phyloP scores from a whole-genome alignment of 495 filamentous ascomycete species.

The Daldinia childiae region DNA sequence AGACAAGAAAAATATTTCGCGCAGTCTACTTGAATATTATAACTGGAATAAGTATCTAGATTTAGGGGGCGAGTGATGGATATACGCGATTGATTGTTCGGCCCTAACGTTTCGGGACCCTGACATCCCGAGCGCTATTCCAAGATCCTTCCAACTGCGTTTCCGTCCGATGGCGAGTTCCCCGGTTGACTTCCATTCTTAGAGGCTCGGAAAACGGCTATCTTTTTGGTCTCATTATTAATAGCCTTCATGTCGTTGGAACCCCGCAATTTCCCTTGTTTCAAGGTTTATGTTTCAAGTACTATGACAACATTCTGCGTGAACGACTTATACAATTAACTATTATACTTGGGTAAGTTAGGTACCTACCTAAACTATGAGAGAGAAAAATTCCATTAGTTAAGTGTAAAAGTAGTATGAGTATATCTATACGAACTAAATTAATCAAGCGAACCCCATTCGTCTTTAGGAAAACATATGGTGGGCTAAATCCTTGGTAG shows the following conservation, averaged over 20 bases:
- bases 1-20: not conserved
- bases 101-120: slow-evolving; percentile 39
- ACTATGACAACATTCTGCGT: not conserved
- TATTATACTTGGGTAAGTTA: too few relatives aligned
- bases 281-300: slow-evolving; percentile 31
- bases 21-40: not conserved
- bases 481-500: not conserved
- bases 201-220: not conserved
- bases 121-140: slow-evolving; percentile 38
- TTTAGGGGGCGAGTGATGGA: slow-evolving; percentile 12
- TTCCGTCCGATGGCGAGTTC: not conserved
- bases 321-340: not conserved
- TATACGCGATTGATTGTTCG: slow-evolving; percentile 2
- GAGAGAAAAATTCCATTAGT: too few relatives aligned
- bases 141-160: slow-evolving; percentile 9
- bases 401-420: not conserved
- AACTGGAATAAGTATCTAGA: not conserved
- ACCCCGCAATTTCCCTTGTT: slow-evolving; percentile 26
- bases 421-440: not conserved
- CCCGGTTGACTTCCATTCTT: not conserved
- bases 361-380: too few relatives aligned
- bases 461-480: slow-evolving; percentile 1
- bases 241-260: slow-evolving; percentile 13
- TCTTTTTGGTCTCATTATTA: slow-evolving; percentile 17
- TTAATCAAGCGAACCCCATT: not conserved